Evolutionary conservation across 768 basidiomycete species (phyloP).

Genomic region (Coprinopsis cinerea): DNA sequence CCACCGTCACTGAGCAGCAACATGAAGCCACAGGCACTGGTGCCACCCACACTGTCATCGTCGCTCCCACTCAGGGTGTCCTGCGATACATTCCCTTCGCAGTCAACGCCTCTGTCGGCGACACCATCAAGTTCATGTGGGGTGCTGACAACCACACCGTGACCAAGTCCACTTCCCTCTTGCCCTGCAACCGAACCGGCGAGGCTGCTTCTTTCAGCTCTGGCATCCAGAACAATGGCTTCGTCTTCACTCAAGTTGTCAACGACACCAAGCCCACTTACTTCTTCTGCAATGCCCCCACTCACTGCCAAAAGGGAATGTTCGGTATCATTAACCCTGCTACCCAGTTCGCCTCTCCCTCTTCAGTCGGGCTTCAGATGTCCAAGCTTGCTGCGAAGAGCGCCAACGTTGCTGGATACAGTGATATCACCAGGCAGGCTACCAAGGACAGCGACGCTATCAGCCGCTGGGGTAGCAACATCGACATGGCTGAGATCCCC

Average conservation of each 20-base stretch:
- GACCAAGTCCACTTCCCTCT: constrained; percentile 65
- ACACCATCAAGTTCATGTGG: constrained; percentile 75
- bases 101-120: constrained; percentile 69
- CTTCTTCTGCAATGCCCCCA: constrained; percentile 68
- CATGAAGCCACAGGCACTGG: constrained; percentile 35
- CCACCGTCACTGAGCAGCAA: constrained; percentile 25
- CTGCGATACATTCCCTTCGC: constrained; percentile 73
- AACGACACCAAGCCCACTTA: constrained; percentile 69
- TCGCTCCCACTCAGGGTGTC: constrained; percentile 72
- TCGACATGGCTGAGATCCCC: constrained; percentile 53
- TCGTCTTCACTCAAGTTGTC: constrained; percentile 65
- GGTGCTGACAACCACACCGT: constrained; percentile 77
- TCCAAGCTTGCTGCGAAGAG: constrained; percentile 41
- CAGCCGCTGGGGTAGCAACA: constrained; percentile 54
- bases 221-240: constrained; percentile 56
- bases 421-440: constrained; percentile 40
- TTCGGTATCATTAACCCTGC: constrained; percentile 75
- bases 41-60: constrained; percentile 68
- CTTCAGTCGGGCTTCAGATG: constrained; percentile 53
- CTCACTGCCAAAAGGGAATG: constrained; percentile 80
- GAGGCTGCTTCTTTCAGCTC: constrained; percentile 52
- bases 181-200: constrained; percentile 67
- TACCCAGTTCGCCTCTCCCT: constrained; percentile 36
- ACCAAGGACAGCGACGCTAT: constrained; percentile 46
- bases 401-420: constrained; percentile 52